Conservation (phyloP, 352 stramenopile species). For the Globisporangium spinosum region DNA sequence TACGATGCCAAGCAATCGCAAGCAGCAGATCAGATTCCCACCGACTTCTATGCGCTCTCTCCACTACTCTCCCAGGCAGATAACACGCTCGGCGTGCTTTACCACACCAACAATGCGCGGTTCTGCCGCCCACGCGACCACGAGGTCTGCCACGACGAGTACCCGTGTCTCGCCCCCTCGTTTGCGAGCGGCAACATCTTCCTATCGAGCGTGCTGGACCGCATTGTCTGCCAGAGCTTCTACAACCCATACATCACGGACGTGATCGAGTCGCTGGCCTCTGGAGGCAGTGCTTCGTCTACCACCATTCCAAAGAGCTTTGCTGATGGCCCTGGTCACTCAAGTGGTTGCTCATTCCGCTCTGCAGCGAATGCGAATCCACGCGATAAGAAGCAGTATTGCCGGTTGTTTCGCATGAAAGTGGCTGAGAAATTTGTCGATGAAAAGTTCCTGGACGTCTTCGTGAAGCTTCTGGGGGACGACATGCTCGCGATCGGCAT, state of each 20-base stretch:
- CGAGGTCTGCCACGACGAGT: conserved; percentile 38
- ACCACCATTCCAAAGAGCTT: neutral
- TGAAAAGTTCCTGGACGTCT: conserved; percentile 38
- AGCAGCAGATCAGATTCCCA: neutral
- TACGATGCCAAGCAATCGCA: conserved; percentile 26
- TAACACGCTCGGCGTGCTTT: conserved; percentile 42
- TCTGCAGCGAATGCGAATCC: neutral
- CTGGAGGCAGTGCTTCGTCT: conserved; percentile 19
- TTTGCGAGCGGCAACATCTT: conserved; percentile 58
- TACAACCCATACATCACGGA: conserved; percentile 80
- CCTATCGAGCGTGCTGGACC: conserved; percentile 52
- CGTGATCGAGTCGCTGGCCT: conserved; percentile 46
- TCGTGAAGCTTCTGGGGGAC: conserved; percentile 37
- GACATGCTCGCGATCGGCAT: conserved; percentile 53
- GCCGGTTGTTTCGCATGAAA: conserved; percentile 35
- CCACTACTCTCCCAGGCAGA: neutral
- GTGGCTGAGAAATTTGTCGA: conserved; percentile 39
- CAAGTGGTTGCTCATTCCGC: neutral
- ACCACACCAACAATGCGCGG: conserved; percentile 44
- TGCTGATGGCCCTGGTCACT: too few species aligned
- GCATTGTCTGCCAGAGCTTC: conserved; percentile 70
- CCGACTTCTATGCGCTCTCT: neutral
- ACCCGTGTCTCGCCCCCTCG: conserved; percentile 48
- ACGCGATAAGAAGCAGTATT: neutral
- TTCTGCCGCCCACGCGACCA: conserved; percentile 51